Evolutionary conservation across 1,284 basidiomycete genomes (phyloP).

Genomic region (Marasmius sp.): DNA sequence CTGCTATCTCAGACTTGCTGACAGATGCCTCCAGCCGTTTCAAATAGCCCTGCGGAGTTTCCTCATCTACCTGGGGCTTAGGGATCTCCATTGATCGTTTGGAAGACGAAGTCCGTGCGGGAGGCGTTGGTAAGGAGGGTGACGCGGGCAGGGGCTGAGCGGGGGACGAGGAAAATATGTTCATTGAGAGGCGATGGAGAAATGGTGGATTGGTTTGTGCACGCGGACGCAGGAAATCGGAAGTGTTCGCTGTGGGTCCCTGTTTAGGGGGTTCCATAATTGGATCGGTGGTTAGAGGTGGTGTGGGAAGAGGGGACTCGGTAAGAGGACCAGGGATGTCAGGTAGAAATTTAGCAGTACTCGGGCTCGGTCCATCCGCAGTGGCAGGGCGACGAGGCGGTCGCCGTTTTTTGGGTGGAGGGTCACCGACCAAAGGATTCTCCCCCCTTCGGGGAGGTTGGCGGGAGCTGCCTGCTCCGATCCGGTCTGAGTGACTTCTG

Average conservation of each 20-base stretch:
- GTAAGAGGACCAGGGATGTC: conserved; percentile 15
- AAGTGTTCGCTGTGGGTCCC: background rate
- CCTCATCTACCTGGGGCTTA: conserved; percentile 53
- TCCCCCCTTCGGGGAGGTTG: conserved; percentile 15
- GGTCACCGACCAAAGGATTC: background rate
- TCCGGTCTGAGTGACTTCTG: conserved; percentile 51
- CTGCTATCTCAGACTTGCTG: conserved; percentile 75
- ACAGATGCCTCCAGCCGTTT: conserved; percentile 61
- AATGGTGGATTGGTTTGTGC: conserved; percentile 72
- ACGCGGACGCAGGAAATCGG: conserved; percentile 41
- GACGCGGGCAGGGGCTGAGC: conserved; percentile 22
- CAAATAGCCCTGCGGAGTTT: conserved; percentile 73
- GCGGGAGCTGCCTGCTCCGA: conserved; percentile 21
- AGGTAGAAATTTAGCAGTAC: background rate
- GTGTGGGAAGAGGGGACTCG: conserved; percentile 19
- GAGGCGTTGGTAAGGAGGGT: conserved; percentile 17
- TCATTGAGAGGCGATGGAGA: conserved; percentile 69
- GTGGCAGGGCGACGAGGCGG: conserved; percentile 30
- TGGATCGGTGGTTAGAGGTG: conserved; percentile 13
- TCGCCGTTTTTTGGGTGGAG: conserved; percentile 6
- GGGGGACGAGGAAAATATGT: conserved; percentile 55
- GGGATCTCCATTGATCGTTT: conserved; percentile 46
- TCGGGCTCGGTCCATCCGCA: conserved; percentile 24
- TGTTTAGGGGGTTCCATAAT: background rate
- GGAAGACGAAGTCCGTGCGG: conserved; percentile 27